A percentile compares a stretch with the other conserved stretches of the same genome.
Evolutionary conservation across 768 basidiomycete genomes (phyloP).

Genomic region (Leucosporidium yakuticum): DNA sequence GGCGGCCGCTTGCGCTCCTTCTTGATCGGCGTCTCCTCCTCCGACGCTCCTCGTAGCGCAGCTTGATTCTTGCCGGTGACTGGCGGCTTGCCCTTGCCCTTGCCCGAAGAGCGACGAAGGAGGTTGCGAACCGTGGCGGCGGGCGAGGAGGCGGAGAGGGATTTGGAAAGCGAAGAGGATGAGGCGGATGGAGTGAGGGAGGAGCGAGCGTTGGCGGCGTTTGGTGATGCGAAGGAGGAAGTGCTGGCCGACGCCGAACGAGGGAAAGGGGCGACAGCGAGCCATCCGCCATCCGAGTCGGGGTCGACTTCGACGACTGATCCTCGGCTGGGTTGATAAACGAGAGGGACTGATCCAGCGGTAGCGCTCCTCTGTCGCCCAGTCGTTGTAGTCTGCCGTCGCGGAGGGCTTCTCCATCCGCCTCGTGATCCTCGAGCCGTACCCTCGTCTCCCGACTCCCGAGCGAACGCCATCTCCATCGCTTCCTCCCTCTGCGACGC

Average conservation of each 20-base stretch:
- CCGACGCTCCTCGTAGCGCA: background rate
- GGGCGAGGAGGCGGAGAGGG: conserved; percentile 23
- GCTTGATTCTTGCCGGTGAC: conserved; percentile 13
- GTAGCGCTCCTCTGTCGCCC: conserved; percentile 11
- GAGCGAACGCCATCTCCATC: conserved; percentile 15
- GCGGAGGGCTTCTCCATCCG: too few relatives aligned
- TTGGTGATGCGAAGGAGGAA: background rate
- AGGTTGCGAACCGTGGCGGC: conserved; percentile 14
- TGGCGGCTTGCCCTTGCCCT: conserved; percentile 9
- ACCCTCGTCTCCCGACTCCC: conserved; percentile 14
- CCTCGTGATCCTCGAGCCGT: too few relatives aligned
- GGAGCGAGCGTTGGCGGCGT: background rate
- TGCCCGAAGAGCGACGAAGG: conserved; percentile 1
- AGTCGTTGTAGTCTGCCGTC: background rate
- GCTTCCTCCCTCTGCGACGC: background rate
- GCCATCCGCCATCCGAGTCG: conserved; percentile 14
- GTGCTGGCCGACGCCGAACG: background rate
- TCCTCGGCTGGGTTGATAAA: background rate
- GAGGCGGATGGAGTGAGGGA: background rate
- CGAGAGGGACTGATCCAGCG: background rate
- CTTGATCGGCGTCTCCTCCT: background rate
- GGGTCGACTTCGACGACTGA: conserved; percentile 17
- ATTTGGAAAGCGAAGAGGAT: background rate
- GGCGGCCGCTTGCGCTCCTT: conserved; percentile 10
- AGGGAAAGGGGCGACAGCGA: conserved; percentile 29